phyloP scores from a whole-genome alignment of 495 filamentous ascomycete species.

The Penicillium desertorum region DNA sequence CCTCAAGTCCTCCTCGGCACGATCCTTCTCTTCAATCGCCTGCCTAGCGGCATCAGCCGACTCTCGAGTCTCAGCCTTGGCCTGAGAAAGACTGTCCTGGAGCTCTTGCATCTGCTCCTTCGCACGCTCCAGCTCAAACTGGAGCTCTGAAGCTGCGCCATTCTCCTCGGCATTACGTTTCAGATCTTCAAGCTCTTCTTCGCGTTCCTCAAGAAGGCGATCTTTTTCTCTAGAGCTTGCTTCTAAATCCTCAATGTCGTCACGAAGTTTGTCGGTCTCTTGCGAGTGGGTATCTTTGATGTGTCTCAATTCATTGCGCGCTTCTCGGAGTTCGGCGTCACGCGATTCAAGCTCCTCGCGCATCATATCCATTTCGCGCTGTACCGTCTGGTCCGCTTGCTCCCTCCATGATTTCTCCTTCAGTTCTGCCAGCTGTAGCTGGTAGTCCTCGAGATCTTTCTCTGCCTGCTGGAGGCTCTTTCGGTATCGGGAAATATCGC shows the following conservation, averaged over 20 bases:
- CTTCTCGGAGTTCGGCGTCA: slow-evolving; percentile 50
- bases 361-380: slow-evolving; percentile 60
- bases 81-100: slow-evolving; percentile 57
- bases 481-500: slow-evolving; percentile 78
- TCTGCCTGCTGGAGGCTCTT: slow-evolving; percentile 77
- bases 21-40: slow-evolving; percentile 59
- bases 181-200: slow-evolving; percentile 63
- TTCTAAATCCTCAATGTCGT: slow-evolving; percentile 68
- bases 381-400: slow-evolving; percentile 63
- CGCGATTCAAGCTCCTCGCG: slow-evolving; percentile 57
- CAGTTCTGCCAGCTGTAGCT: slow-evolving; percentile 73
- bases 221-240: slow-evolving; percentile 65
- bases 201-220: slow-evolving; percentile 59
- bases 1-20: slow-evolving; percentile 49
- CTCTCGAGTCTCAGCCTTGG: slow-evolving; percentile 53
- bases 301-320: slow-evolving; percentile 45
- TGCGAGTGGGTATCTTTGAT: slow-evolving; percentile 50
- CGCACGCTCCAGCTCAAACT: slow-evolving; percentile 53
- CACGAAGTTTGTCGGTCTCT: slow-evolving; percentile 62
- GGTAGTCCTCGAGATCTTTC: slow-evolving; percentile 74
- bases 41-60: slow-evolving; percentile 60
- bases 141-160: slow-evolving; percentile 51
- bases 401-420: slow-evolving; percentile 74
- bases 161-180: slow-evolving; percentile 55
- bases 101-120: slow-evolving; percentile 60